Base-by-base conservation (phyloP, 2,329 filamentous ascomycete species). In the Neofusicoccum sp. region DNA sequence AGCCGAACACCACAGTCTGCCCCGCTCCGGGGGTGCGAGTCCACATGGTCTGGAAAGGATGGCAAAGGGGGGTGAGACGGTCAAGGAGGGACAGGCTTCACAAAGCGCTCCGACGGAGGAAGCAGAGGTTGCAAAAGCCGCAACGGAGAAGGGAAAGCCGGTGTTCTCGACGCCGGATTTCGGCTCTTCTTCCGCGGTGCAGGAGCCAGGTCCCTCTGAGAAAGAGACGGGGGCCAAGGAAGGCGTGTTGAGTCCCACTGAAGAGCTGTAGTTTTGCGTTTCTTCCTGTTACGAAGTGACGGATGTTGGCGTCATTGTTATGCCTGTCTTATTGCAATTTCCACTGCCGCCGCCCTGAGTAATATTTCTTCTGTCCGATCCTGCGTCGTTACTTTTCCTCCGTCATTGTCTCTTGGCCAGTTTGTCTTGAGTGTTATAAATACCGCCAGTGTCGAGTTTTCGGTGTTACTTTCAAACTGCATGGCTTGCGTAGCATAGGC, bases 111-210 rank as follows among this genome's bases (percentile, higher is more conserved):
- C 28, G n/a, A 28, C n/a, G 24, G 20, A 31, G n/a, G 57, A 47
- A 47, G 16, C 61, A 30, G 36, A 57, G 16, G 54, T 45, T 16
- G 30, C 61, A 24, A 20, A 33, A 2, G 26, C 62, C 30, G 41
- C 45, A 24, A 33, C 54, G 12, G 53, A 33, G 14, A 40, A 47
- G n/a, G 61, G 60, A 6, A 68, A 63, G 51, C 65, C 66, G 26
- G 8, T 67, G 16, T 70, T 71, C 48, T 64, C 62, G 45, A 66
- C 66, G 58, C 68, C 66, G 31, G 64, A 67, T 40, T 71, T 71
- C 61, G 65, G 36, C 51, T 26, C 12, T 31, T 6, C 38, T 56
- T 20, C 38, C 7, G 28, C 38, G 2, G 51, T 3, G 6, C 5
- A 58, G n/a, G 61, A 56, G 36, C 20, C 53, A 26, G 33, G 16